These are phyloP conservation scores for Salvia splendens DNA, from an alignment of 257 asterid species.

Conservation along the genomic window DNA sequence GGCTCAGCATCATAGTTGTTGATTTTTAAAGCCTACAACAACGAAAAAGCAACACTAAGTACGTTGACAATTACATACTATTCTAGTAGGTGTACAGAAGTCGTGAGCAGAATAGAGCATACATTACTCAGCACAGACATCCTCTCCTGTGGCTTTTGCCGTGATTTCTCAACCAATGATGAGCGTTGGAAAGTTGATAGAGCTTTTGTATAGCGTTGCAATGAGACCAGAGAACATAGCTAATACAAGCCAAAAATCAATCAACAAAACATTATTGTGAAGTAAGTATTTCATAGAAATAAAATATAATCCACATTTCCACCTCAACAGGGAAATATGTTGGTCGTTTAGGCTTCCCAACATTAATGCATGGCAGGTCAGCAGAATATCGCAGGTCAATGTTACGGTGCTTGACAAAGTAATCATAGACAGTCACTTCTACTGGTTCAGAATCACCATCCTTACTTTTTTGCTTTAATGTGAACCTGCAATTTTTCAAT, in stretches of 20 bases:
- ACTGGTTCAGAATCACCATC: conserved; percentile 60
- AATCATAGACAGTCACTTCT: conserved; percentile 86
- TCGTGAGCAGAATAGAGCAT: conserved; percentile 28
- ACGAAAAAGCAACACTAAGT: conserved; percentile 18
- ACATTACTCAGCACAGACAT: conserved; percentile 70
- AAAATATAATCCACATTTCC: conserved; percentile 11
- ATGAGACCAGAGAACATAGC: conserved; percentile 74
- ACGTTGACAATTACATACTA: neutral
- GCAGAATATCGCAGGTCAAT: conserved; percentile 78
- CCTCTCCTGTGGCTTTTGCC: conserved; percentile 89
- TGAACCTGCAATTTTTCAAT: conserved; percentile 48
- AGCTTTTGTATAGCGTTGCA: conserved; percentile 90
- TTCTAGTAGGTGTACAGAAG: neutral
- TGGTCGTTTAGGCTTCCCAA: conserved; percentile 87
- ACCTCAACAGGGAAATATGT: conserved; percentile 92
- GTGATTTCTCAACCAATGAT: conserved; percentile 80
- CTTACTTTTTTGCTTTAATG: conserved; percentile 59
- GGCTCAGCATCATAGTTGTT: conserved; percentile 82
- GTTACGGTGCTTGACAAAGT: conserved; percentile 75
- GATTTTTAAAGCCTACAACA: conserved; percentile 70
- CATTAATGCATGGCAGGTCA: conserved; percentile 90
- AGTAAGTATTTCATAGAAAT: conserved; percentile 5
- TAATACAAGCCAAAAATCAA: conserved; percentile 29
- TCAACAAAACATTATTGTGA: neutral
- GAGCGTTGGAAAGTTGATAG: conserved; percentile 72